A percentile compares a stretch with the other conserved stretches of the same genome.
Conservation (phyloP, 306 rosid species). For the Lupinus albus region DNA sequence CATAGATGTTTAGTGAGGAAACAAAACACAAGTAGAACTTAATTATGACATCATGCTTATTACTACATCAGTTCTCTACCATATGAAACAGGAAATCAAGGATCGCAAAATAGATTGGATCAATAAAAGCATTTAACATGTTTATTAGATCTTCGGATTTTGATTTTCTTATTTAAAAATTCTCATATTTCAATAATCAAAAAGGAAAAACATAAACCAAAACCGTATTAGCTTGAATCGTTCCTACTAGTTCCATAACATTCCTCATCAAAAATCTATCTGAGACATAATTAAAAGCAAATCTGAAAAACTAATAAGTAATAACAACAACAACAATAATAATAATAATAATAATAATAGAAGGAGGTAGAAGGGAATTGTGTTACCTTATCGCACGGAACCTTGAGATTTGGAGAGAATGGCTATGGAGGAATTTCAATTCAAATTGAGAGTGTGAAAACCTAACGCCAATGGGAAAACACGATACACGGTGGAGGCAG, state of each 20-base stretch:
- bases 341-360: background rate
- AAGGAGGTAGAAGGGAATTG: background rate
- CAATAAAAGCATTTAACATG: too few relatives aligned
- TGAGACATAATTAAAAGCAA: background rate
- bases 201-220: background rate
- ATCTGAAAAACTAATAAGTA: background rate
- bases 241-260: too few relatives aligned
- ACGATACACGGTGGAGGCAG: background rate
- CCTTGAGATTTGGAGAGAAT: background rate
- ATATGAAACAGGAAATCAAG: too few relatives aligned
- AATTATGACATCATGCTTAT: too few relatives aligned
- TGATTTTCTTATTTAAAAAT: background rate
- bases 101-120: too few relatives aligned
- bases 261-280: too few relatives aligned
- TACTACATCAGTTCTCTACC: too few relatives aligned
- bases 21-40: too few relatives aligned
- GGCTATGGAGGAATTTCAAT: background rate
- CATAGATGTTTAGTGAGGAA: too few relatives aligned
- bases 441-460: background rate
- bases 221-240: background rate
- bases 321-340: too few relatives aligned
- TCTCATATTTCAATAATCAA: background rate
- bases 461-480: constrained; percentile 18
- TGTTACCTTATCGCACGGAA: constrained; percentile 9
- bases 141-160: background rate